A percentile compares a stretch with the other conserved stretches of the same genome.
phyloP scores from a whole-genome alignment of 805 yeast species.

The Hanseniaspora meyeri region DNA sequence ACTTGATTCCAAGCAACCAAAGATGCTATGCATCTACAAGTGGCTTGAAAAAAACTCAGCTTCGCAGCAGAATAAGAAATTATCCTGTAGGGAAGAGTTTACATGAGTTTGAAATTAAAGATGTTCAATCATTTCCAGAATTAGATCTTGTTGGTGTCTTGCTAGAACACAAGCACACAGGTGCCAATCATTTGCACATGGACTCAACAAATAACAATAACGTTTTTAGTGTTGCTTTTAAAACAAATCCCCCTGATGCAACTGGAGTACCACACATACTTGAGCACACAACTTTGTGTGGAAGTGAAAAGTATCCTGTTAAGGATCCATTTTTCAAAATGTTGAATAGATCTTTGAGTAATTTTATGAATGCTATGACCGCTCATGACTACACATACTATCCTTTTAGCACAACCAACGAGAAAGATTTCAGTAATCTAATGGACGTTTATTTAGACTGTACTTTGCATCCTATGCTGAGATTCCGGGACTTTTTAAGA shows the following conservation, averaged over 20 bases:
- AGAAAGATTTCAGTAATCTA: constrained; percentile 65
- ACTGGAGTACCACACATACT: constrained; percentile 94
- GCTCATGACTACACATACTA: constrained; percentile 92
- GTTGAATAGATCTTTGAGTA: constrained; percentile 87
- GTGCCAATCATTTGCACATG: constrained; percentile 73
- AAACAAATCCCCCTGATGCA: constrained; percentile 87
- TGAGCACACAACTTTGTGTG: constrained; percentile 93
- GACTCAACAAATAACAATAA: constrained; percentile 74
- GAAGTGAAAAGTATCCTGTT: constrained; percentile 81
- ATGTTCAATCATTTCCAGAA: constrained; percentile 65
- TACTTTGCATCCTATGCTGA: constrained; percentile 67
- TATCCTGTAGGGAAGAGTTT: constrained; percentile 53
- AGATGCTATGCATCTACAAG: background rate
- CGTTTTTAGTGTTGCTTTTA: constrained; percentile 79
- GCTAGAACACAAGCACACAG: constrained; percentile 53
- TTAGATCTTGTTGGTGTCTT: constrained; percentile 68
- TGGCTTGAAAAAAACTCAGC: constrained; percentile 18
- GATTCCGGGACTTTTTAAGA: constrained; percentile 73
- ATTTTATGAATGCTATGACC: constrained; percentile 98
- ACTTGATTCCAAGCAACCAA: background rate
- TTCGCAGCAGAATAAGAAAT: constrained; percentile 31
- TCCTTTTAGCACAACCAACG: constrained; percentile 91
- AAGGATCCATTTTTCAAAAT: constrained; percentile 96
- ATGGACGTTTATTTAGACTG: constrained; percentile 82
- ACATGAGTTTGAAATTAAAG: constrained; percentile 56